Percentiles rank a stretch among this genome's conserved stretches.
Conservation (phyloP, 768 basidiomycete genomes). For the Russula ochroleuca region DNA sequence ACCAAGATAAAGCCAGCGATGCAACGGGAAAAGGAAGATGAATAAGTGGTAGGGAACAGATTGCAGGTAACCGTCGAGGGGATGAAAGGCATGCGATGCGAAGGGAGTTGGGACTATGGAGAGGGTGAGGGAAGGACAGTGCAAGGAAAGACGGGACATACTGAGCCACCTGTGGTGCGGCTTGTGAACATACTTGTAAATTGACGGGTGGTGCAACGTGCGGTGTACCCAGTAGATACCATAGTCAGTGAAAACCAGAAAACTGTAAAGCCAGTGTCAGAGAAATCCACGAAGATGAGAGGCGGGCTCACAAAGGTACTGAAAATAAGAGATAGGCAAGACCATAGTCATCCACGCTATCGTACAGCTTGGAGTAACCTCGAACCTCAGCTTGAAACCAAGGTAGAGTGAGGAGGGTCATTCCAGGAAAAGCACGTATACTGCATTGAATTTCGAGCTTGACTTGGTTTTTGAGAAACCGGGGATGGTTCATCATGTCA, state of each 20-base stretch:
- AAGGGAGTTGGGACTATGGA: constrained; percentile 89
- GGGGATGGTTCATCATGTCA: constrained; percentile 91
- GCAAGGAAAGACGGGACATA: constrained; percentile 41
- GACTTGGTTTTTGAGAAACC: constrained; percentile 87
- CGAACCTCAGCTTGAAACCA: constrained; percentile 93
- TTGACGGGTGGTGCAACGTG: constrained; percentile 70
- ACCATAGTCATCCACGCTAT: constrained; percentile 74
- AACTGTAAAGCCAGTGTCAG: constrained; percentile 41
- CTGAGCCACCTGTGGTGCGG: constrained; percentile 99
- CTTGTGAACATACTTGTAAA: constrained; percentile 94
- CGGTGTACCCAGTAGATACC: constrained; percentile 97
- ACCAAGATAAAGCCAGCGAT: constrained; percentile 75
- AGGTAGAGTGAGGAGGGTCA: constrained; percentile 82
- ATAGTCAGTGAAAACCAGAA: constrained; percentile 87
- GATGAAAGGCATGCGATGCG: constrained; percentile 97
- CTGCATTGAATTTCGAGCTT: constrained; percentile 71
- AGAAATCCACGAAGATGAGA: background rate
- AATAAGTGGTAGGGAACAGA: constrained; percentile 94
- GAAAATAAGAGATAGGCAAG: constrained; percentile 67
- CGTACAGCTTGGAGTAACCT: constrained; percentile 78
- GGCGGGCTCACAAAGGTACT: constrained; percentile 54
- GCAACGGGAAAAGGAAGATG: constrained; percentile 84
- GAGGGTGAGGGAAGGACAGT: background rate
- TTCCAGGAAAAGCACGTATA: constrained; percentile 72
- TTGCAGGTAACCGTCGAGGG: constrained; percentile 90